A percentile compares a stretch with the other conserved stretches of the same genome.
These are phyloP conservation scores for Neurospora pannonica DNA, from an alignment of 495 filamentous ascomycete genomes.

Conservation along the genomic window DNA sequence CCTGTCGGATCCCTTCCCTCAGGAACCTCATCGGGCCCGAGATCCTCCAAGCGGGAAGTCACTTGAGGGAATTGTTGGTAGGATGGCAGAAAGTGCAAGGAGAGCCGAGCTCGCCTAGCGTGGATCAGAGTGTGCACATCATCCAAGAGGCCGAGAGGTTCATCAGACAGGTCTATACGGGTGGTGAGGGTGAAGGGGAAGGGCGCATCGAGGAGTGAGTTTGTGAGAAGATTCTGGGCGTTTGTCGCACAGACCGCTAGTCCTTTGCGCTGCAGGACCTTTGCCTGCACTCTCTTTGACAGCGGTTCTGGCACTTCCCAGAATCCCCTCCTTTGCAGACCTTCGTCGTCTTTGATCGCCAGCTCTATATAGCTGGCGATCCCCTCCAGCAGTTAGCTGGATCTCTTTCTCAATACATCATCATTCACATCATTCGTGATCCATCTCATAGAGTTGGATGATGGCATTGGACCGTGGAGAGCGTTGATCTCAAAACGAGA, in stretches of 20 bases:
- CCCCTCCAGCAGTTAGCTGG: too few relatives aligned
- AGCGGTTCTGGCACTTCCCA: too few relatives aligned
- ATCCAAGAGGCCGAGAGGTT: constrained; percentile 23
- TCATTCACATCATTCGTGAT: too few relatives aligned
- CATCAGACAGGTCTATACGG: constrained; percentile 13
- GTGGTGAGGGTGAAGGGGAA: background rate
- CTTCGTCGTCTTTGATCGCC: too few relatives aligned
- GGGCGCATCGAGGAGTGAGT: background rate
- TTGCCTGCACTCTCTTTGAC: too few relatives aligned
- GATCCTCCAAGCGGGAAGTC: constrained; percentile 18
- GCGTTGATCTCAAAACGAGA: background rate
- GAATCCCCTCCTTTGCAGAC: too few relatives aligned
- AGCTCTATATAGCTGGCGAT: too few relatives aligned
- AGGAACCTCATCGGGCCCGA: constrained; percentile 14
- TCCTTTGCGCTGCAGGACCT: too few relatives aligned
- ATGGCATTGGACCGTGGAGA: background rate
- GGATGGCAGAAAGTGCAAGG: constrained; percentile 19
- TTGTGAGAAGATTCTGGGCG: too few relatives aligned
- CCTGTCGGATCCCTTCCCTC: constrained; percentile 13
- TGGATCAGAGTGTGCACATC: constrained; percentile 24
- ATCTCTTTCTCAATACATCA: too few relatives aligned
- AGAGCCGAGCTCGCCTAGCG: constrained; percentile 22
- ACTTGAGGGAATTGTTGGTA: constrained; percentile 16
- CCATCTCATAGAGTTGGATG: too few relatives aligned
- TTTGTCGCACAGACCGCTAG: too few relatives aligned